phyloP scores from a whole-genome alignment of 2,329 filamentous ascomycete genomes.

The Pyricularia sp. region DNA sequence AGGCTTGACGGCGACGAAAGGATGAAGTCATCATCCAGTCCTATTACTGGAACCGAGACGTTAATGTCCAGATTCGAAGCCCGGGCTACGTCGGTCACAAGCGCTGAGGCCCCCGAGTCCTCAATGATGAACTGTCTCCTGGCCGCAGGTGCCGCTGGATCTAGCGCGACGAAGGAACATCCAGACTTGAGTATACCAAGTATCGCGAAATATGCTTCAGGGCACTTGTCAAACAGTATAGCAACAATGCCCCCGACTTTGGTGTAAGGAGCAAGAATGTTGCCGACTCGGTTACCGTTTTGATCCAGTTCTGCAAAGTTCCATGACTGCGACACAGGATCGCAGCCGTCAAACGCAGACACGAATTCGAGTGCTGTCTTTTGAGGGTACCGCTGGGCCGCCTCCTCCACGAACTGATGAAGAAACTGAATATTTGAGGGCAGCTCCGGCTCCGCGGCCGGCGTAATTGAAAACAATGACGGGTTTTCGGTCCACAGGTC shows the following conservation, averaged over 20 bases:
- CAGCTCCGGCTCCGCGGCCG: slow-evolving; percentile 49
- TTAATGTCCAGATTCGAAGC: slow-evolving; percentile 21
- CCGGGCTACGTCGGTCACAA: slow-evolving; percentile 43
- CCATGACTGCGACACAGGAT: slow-evolving; percentile 48
- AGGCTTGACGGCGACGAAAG: background rate
- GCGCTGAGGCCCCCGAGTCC: slow-evolving; percentile 58
- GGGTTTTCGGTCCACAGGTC: slow-evolving; percentile 23
- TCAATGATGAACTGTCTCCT: slow-evolving; percentile 69
- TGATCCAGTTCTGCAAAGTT: slow-evolving; percentile 64
- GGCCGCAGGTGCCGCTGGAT: slow-evolving; percentile 61
- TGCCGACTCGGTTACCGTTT: slow-evolving; percentile 63
- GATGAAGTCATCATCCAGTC: slow-evolving; percentile 13
- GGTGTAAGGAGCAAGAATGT: slow-evolving; percentile 45
- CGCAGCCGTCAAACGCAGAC: slow-evolving; percentile 37
- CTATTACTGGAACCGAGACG: slow-evolving; percentile 21
- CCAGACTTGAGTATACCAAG: slow-evolving; percentile 76
- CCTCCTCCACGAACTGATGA: slow-evolving; percentile 69
- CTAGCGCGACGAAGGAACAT: slow-evolving; percentile 72
- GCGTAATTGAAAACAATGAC: slow-evolving; percentile 53
- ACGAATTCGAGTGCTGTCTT: slow-evolving; percentile 70
- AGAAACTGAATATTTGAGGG: slow-evolving; percentile 50
- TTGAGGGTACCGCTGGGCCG: slow-evolving; percentile 44
- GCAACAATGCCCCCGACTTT: slow-evolving; percentile 55
- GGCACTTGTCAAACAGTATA: slow-evolving; percentile 76
- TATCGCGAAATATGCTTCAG: slow-evolving; percentile 75